phyloP scores from a whole-genome alignment of 2,329 filamentous ascomycete species.

The Alternaria solani region DNA sequence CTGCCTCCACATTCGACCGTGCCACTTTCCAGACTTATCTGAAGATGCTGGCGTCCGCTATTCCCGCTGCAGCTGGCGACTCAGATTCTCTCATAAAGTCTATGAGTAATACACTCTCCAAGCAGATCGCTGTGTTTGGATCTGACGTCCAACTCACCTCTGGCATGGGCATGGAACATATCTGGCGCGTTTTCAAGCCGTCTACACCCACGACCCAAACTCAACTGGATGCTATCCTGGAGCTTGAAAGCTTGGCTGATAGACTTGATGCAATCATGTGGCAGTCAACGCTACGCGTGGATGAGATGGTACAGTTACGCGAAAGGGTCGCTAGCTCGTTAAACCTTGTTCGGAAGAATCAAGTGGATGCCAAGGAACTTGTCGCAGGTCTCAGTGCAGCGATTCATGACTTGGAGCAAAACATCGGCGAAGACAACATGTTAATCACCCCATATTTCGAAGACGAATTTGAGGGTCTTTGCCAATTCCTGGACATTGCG shows the following conservation, averaged over 20 bases:
- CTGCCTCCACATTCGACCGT: slow-evolving; percentile 57
- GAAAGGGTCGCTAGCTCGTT: slow-evolving; percentile 46
- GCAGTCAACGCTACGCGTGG: slow-evolving; percentile 41
- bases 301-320: slow-evolving; percentile 48
- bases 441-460: slow-evolving; percentile 46
- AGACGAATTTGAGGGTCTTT: slow-evolving; percentile 49
- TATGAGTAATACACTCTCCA: slow-evolving; percentile 35
- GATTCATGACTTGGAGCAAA: slow-evolving; percentile 42
- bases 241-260: slow-evolving; percentile 56
- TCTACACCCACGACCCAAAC: slow-evolving; percentile 53
- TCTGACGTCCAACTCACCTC: slow-evolving; percentile 76
- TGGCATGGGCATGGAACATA: slow-evolving; percentile 78
- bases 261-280: slow-evolving; percentile 55
- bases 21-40: slow-evolving; percentile 65
- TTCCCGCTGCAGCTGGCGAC: slow-evolving; percentile 12
- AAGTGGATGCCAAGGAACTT: slow-evolving; percentile 42
- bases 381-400: slow-evolving; percentile 38
- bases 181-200: slow-evolving; percentile 79
- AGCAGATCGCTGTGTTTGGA: slow-evolving; percentile 61
- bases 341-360: slow-evolving; percentile 38
- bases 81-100: slow-evolving; percentile 30
- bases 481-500: slow-evolving; percentile 47
- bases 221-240: slow-evolving; percentile 51
- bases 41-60: slow-evolving; percentile 39
- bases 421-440: slow-evolving; percentile 37